These are phyloP conservation scores for Fusarium citri DNA, from an alignment of 2,329 filamentous ascomycete genomes.

Conservation along the genomic window DNA sequence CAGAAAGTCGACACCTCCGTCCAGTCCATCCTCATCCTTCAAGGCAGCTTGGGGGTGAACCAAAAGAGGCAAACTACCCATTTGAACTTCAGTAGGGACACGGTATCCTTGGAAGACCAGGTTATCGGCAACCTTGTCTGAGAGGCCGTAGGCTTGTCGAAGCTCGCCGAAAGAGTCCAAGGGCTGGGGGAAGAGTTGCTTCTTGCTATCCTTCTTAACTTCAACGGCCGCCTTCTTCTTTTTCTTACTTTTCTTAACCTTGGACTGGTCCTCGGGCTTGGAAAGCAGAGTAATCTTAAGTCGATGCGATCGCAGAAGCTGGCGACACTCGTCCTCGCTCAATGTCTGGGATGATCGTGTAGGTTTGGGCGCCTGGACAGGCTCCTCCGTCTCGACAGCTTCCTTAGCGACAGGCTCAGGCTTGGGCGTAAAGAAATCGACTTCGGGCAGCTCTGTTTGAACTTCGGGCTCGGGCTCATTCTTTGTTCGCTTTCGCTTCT, in stretches of 20 bases:
- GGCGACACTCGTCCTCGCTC: conserved; percentile 77
- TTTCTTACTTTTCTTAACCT: conserved; percentile 67
- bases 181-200: conserved; percentile 80
- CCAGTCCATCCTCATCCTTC: conserved; percentile 51
- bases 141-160: conserved; percentile 76
- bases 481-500: conserved; percentile 67
- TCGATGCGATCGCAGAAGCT: conserved; percentile 81
- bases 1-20: conserved; percentile 75
- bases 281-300: conserved; percentile 86
- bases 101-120: conserved; percentile 85
- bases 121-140: conserved; percentile 79
- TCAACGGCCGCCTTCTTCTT: conserved; percentile 62
- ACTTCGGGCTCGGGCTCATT: conserved; percentile 51
- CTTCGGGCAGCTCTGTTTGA: conserved; percentile 56
- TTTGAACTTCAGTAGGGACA: conserved; percentile 92
- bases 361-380: conserved; percentile 48
- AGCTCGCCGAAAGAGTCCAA: conserved; percentile 82
- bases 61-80: conserved; percentile 84
- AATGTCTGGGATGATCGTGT: conserved; percentile 53
- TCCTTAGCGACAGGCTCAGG: conserved; percentile 51
- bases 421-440: conserved; percentile 71
- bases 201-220: conserved; percentile 64
- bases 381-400: conserved; percentile 35
- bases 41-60: conserved; percentile 68
- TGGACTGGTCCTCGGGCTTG: conserved; percentile 56